Percentiles rank a stretch among this genome's conserved stretches.
phyloP scores from a whole-genome alignment of 352 stramenopile species.

The Pythium rishiriense region DNA sequence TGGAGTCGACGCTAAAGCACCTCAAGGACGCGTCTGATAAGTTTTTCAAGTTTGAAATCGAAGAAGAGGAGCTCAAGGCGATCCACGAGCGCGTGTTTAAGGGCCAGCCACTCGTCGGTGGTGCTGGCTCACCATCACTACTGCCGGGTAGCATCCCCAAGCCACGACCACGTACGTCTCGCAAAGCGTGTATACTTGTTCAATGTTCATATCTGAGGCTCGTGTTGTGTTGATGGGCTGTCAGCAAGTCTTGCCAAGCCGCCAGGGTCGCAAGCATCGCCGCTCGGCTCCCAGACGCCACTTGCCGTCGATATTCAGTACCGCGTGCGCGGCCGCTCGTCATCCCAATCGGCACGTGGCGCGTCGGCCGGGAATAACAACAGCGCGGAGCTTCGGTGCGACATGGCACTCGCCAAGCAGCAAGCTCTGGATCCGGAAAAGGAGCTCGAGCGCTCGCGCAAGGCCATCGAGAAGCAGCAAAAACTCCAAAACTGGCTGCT shows the following conservation, averaged over 20 bases:
- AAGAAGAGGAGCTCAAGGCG: conserved; percentile 89
- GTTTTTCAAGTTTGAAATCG: conserved; percentile 94
- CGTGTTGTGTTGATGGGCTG: neutral
- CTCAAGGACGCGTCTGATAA: conserved; percentile 77
- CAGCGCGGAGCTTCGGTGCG: conserved; percentile 8
- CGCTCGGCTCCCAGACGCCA: conserved; percentile 18
- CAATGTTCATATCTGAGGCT: neutral
- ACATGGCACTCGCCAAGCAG: conserved; percentile 13
- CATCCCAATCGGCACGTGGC: conserved; percentile 20
- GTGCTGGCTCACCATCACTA: neutral
- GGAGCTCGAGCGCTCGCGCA: conserved; percentile 64
- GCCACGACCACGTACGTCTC: conserved; percentile 31
- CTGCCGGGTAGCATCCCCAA: conserved; percentile 20
- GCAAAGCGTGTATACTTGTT: neutral
- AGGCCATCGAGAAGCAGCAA: conserved; percentile 89
- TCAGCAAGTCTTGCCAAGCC: conserved; percentile 16
- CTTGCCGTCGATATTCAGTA: conserved; percentile 54
- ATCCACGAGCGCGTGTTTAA: conserved; percentile 64
- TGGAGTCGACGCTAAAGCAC: conserved; percentile 63
- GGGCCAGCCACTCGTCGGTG: conserved; percentile 19
- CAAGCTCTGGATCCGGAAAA: conserved; percentile 47
- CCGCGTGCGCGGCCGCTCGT: conserved; percentile 53
- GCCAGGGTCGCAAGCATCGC: conserved; percentile 18
- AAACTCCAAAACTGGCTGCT: conserved; percentile 90
- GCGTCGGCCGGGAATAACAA: conserved; percentile 7